phyloP scores from a whole-genome alignment of 345 rosid species.

The Salix exigua region DNA sequence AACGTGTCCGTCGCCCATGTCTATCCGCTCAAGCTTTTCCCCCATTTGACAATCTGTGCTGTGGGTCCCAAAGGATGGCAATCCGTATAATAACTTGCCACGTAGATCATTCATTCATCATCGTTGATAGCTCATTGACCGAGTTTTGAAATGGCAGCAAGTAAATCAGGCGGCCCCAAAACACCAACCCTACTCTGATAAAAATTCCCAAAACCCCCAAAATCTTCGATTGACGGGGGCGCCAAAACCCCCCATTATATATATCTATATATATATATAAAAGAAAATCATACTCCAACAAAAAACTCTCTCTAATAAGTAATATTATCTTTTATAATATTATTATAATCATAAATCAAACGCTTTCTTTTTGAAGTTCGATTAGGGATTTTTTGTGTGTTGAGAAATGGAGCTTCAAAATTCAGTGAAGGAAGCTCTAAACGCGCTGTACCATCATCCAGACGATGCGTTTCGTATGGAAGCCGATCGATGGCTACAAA shows the following conservation, averaged over 20 bases:
- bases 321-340: neutral
- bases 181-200: neutral
- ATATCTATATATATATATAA: neutral
- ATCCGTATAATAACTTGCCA: neutral
- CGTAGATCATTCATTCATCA: neutral
- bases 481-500: slow-evolving; percentile 95
- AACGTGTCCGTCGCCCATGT: too few species aligned
- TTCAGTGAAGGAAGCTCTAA: slow-evolving; percentile 93
- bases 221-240: neutral
- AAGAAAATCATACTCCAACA: neutral
- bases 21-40: neutral
- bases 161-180: slow-evolving; percentile 13
- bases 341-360: neutral
- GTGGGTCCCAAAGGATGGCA: neutral
- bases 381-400: neutral
- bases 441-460: slow-evolving; percentile 93
- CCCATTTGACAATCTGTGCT: neutral
- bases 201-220: slow-evolving; percentile 6
- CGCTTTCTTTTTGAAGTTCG: neutral
- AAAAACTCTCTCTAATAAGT: neutral
- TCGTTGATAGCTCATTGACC: slow-evolving; percentile 12
- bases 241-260: slow-evolving; percentile 10
- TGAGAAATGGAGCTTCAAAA: slow-evolving; percentile 72
- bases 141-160: neutral
- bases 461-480: slow-evolving; percentile 76